phyloP scores from a whole-genome alignment of 2,329 filamentous ascomycete species.

The Microdochium trichocladiopsis region DNA sequence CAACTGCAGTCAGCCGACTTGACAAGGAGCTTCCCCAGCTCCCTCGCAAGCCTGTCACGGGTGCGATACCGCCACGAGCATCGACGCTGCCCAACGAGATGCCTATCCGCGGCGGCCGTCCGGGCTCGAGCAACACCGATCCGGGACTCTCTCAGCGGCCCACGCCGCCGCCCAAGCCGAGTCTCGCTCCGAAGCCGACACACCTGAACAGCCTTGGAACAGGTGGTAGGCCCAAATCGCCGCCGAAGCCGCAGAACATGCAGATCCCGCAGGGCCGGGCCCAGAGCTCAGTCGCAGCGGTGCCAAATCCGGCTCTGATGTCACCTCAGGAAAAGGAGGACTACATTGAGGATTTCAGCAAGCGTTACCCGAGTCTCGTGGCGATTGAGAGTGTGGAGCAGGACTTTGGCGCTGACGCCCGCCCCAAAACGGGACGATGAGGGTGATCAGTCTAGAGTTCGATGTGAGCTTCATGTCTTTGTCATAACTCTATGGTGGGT shows the following conservation, averaged over 20 bases:
- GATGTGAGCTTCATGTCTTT: no score
- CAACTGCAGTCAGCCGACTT: slow-evolving; percentile 24
- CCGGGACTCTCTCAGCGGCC: slow-evolving; percentile 10
- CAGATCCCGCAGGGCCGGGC: slow-evolving; percentile 28
- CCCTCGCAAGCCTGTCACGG: slow-evolving; percentile 42
- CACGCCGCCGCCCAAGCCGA: slow-evolving; percentile 33
- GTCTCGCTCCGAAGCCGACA: slow-evolving; percentile 53
- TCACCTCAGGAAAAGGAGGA: slow-evolving; percentile 54
- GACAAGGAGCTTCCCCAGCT: slow-evolving; percentile 35
- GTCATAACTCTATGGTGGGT: no score
- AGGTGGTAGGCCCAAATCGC: slow-evolving; percentile 33
- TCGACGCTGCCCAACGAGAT: background rate
- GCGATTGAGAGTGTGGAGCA: slow-evolving; percentile 86
- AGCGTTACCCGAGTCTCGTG: slow-evolving; percentile 78
- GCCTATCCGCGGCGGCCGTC: slow-evolving; percentile 11
- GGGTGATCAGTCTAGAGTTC: no score
- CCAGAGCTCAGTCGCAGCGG: no score
- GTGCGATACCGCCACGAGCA: background rate
- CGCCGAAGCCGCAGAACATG: slow-evolving; percentile 28
- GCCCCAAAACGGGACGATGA: slow-evolving; percentile 8
- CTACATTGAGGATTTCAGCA: slow-evolving; percentile 65
- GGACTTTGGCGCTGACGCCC: slow-evolving; percentile 37
- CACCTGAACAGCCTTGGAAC: slow-evolving; percentile 52
- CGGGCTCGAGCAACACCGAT: slow-evolving; percentile 13
- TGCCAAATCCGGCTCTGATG: no score